Conservation (phyloP, 2,329 filamentous ascomycete species). For the Epichloe festucae region DNA sequence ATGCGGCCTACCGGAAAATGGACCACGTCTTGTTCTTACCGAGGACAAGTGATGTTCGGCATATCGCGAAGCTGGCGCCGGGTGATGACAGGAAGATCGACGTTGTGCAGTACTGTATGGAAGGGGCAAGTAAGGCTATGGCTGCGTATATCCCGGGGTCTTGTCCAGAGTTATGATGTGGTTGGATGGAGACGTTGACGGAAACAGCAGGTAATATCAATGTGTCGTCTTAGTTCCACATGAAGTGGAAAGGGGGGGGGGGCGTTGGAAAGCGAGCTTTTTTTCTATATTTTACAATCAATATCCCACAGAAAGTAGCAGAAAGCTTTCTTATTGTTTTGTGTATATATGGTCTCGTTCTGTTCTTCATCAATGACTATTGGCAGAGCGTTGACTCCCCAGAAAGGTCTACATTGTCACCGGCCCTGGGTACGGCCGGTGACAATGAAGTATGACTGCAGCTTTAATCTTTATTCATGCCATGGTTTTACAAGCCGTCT, state of each 20-base stretch:
- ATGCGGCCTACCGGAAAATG: conserved; percentile 45
- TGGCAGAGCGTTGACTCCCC: too few relatives aligned
- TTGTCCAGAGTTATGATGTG: background rate
- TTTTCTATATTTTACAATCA: too few relatives aligned
- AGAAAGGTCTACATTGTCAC: too few relatives aligned
- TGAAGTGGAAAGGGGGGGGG: background rate
- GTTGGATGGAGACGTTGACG: background rate
- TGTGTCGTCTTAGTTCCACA: background rate
- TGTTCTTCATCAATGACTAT: too few relatives aligned
- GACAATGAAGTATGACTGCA: too few relatives aligned
- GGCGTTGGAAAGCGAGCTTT: too few relatives aligned
- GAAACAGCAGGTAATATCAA: background rate
- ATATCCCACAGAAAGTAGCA: too few relatives aligned
- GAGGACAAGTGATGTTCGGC: conserved; percentile 67
- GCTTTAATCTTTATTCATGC: too few relatives aligned
- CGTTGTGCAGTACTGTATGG: conserved; percentile 82
- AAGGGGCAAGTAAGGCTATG: conserved; percentile 74
- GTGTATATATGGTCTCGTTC: too few relatives aligned
- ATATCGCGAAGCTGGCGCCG: conserved; percentile 51
- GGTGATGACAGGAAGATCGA: conserved; percentile 43
- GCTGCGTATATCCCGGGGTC: conserved; percentile 44
- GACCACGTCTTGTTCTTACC: conserved; percentile 70
- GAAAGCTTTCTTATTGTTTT: too few relatives aligned
- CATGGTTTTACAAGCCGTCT: too few relatives aligned
- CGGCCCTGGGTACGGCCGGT: too few relatives aligned